Evolutionary conservation across 225 moss, liverwort and hornwort genomes (phyloP).

Genomic region (Anthoceros angustus): DNA sequence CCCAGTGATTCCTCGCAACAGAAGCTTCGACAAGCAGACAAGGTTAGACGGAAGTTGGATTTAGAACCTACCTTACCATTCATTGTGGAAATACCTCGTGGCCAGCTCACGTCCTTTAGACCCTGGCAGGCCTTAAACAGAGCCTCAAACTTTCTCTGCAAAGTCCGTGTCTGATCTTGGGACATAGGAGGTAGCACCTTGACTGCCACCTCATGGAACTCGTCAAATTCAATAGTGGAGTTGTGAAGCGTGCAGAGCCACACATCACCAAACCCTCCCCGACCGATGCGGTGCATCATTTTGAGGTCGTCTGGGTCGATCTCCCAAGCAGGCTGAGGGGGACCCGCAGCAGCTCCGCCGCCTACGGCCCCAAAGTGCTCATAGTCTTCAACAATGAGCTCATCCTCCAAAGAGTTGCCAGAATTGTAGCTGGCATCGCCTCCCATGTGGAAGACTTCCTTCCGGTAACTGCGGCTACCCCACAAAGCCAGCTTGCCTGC

Average conservation of each 20-base stretch:
- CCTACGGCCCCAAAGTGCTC: conserved; percentile 27
- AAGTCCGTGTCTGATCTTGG: conserved; percentile 40
- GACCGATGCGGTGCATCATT: conserved; percentile 78
- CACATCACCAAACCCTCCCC: conserved; percentile 77
- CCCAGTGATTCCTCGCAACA: background rate
- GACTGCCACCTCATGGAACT: conserved; percentile 89
- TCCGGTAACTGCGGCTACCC: conserved; percentile 22
- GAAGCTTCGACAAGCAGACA: background rate
- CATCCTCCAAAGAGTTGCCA: conserved; percentile 19
- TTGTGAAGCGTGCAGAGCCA: conserved; percentile 95
- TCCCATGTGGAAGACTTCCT: conserved; percentile 15
- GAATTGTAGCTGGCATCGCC: conserved; percentile 17
- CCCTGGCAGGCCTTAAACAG: conserved; percentile 45
- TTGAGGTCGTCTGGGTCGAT: conserved; percentile 67
- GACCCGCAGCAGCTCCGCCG: conserved; percentile 12
- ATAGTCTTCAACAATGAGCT: conserved; percentile 27
- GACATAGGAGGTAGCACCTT: conserved; percentile 84
- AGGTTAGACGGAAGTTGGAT: background rate
- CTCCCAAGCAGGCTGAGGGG: conserved; percentile 27
- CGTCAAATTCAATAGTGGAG: conserved; percentile 85
- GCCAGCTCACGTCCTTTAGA: conserved; percentile 78
- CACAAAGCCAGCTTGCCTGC: conserved; percentile 22
- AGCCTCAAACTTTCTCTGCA: conserved; percentile 54
- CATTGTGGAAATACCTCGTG: conserved; percentile 73
- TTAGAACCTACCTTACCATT: conserved; percentile 55